phyloP scores from a whole-genome alignment of 306 rosid species.

The Adenanthera pavonina region DNA sequence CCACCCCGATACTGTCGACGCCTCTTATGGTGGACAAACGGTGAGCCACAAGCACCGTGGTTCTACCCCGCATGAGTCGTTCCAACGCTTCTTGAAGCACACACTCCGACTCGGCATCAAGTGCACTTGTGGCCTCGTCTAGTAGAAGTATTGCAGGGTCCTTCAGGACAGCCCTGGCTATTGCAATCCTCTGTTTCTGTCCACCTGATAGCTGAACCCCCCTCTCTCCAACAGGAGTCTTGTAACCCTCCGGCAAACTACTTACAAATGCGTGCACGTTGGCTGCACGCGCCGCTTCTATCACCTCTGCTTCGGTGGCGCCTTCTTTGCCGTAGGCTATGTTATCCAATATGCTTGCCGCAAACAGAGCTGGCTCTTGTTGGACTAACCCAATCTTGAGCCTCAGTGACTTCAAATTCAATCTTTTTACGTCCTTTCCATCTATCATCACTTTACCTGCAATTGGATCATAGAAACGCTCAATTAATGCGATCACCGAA shows the following conservation, averaged over 20 bases:
- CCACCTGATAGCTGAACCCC: conserved; percentile 99
- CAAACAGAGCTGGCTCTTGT: conserved; percentile 95
- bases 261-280: conserved; percentile 90
- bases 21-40: conserved; percentile 89
- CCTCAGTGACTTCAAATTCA: conserved; percentile 79
- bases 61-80: conserved; percentile 96
- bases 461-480: conserved; percentile 88
- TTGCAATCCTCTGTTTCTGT: conserved; percentile 95
- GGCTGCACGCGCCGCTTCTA: conserved; percentile 91
- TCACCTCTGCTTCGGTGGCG: conserved; percentile 80
- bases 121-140: conserved; percentile 97
- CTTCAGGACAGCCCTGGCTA: conserved; percentile 95
- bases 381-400: conserved; percentile 88
- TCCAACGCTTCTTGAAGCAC: conserved; percentile 93
- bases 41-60: conserved; percentile 94
- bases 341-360: conserved; percentile 87
- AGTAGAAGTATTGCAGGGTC: conserved; percentile 87
- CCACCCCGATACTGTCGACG: conserved; percentile 85
- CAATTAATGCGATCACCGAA: conserved; percentile 83
- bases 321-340: conserved; percentile 96
- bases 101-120: conserved; percentile 95
- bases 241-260: conserved; percentile 87
- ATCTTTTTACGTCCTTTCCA: conserved; percentile 82
- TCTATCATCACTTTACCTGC: conserved; percentile 95
- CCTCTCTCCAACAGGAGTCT: conserved; percentile 92